These are phyloP conservation scores for Botrytis paeoniae DNA, from an alignment of 2,329 filamentous ascomycete species.

Conservation along the genomic window DNA sequence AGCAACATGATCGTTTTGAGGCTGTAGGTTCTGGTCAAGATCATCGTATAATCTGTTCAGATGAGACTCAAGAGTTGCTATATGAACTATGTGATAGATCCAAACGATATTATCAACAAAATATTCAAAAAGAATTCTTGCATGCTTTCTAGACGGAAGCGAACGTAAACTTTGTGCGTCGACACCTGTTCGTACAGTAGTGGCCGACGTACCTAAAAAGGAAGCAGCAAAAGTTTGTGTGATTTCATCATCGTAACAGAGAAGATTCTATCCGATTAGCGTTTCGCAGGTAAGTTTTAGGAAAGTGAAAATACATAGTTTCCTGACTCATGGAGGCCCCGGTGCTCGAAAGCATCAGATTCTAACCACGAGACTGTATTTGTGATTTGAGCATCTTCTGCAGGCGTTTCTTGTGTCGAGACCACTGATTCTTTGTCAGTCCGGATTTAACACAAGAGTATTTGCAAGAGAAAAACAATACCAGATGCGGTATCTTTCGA, in stretches of 20 bases:
- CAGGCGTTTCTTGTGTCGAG: neutral
- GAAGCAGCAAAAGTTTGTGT: conserved; percentile 24
- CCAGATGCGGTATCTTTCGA: neutral
- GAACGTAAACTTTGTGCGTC: conserved; percentile 17
- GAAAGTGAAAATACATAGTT: neutral
- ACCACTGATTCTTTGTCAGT: neutral
- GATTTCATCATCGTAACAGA: conserved; percentile 12
- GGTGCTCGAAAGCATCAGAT: conserved; percentile 15
- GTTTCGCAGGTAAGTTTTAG: neutral
- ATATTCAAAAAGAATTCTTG: conserved; percentile 23
- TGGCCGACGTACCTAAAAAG: conserved; percentile 21
- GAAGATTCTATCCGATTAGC: neutral
- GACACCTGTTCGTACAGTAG: conserved; percentile 8
- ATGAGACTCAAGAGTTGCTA: conserved; percentile 25
- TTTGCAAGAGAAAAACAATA: neutral
- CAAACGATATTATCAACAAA: conserved; percentile 27
- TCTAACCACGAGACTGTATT: conserved; percentile 14
- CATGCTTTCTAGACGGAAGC: conserved; percentile 25
- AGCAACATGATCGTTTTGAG: conserved; percentile 23
- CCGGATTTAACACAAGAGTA: neutral
- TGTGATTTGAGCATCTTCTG: conserved; percentile 12
- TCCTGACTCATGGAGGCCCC: neutral
- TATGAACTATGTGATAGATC: conserved; percentile 31
- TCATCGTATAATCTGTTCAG: conserved; percentile 24
- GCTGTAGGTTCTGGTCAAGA: conserved; percentile 23